Evolutionary conservation across 306 rosid genomes (phyloP).

Genomic region (Prinsepia uniflora): DNA sequence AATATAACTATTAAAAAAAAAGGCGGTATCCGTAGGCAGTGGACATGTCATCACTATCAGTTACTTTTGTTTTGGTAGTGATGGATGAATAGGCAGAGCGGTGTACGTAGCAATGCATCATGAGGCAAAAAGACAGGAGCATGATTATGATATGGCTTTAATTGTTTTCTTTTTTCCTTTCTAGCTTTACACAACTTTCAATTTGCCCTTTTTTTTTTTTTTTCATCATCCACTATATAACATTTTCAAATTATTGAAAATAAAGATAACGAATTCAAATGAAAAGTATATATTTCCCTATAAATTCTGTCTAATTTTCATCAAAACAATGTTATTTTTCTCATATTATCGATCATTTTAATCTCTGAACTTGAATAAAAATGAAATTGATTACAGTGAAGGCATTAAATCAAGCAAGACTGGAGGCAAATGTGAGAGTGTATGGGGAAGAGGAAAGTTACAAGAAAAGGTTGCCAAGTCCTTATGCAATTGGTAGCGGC

Average conservation of each 20-base stretch:
- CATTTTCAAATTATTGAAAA: not conserved
- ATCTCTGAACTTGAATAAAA: too few species aligned
- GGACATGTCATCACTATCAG: not conserved
- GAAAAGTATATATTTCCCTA: not conserved
- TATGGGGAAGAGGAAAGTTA: slow-evolving; percentile 45
- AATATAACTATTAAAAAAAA: too few species aligned
- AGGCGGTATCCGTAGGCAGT: not conserved
- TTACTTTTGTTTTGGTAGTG: not conserved
- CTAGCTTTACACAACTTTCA: not conserved
- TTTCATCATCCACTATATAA: not conserved
- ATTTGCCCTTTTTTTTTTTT: not conserved
- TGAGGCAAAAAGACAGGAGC: not conserved
- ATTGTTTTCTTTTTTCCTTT: not conserved
- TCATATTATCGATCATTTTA: too few species aligned
- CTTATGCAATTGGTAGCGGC: slow-evolving; percentile 59
- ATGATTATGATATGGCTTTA: not conserved
- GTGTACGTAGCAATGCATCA: not conserved
- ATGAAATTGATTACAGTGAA: slow-evolving; percentile 47
- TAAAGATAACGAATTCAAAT: not conserved
- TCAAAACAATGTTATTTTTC: too few species aligned
- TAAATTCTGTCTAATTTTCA: too few species aligned
- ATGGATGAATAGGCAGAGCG: slow-evolving; percentile 7
- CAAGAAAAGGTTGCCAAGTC: slow-evolving; percentile 75
- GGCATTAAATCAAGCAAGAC: slow-evolving; percentile 67
- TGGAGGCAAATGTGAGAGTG: slow-evolving; percentile 68